Evolutionary conservation across 2,329 filamentous ascomycete genomes (phyloP), one percentile per base, ranked within the genome.

Genomic region (Cryphonectria japonica): DNA sequence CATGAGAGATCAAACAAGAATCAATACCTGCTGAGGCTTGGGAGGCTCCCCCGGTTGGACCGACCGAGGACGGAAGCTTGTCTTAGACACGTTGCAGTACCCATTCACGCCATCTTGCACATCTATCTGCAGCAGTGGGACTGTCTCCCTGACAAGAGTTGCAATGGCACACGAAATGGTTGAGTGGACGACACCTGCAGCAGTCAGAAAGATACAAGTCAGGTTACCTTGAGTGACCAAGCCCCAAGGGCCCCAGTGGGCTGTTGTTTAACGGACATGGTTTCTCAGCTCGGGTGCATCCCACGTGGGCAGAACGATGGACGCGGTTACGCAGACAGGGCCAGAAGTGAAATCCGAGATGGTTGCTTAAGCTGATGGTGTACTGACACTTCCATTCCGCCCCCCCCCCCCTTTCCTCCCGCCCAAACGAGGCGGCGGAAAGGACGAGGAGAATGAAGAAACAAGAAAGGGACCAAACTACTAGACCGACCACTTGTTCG

Each of bases 301-400:
- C 63, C 63, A 66, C 63, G 63, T 66, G 63, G 63, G 63, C 63
- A 66, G 43, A 39, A 22, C 46, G 63, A 39, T 54, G 52, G 63
- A 66, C 29, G 19, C 7, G 32, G 41, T 26, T 2, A 22, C n/a
- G n/a, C 34, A 26, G 37, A 46, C 39, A n/a, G n/a, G 14, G 37
- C 43, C 54, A 32, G 34, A 32, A 2, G 13, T 8, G 29, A 26
- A 59, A 22, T n/a, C 32, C 16, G 34, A 37, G 59, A 61, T 39
- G 59, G 59, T 19, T 61, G 59, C 59, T 37, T 37, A 39, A 39
- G 34, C 34, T 11, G 59, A 37, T 61, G 29, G 54, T 29, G 26
- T 59, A 5, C 32, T 37, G 57, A n/a, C 57, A 34, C 34, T 34
- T 3, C 34, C 34, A 34, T 34, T 34, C 34, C 34, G 34, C 34